Percentiles rank a stretch among this genome's conserved stretches.
phyloP scores from a whole-genome alignment of 2,329 filamentous ascomycete species.

The Claviceps sp. region DNA sequence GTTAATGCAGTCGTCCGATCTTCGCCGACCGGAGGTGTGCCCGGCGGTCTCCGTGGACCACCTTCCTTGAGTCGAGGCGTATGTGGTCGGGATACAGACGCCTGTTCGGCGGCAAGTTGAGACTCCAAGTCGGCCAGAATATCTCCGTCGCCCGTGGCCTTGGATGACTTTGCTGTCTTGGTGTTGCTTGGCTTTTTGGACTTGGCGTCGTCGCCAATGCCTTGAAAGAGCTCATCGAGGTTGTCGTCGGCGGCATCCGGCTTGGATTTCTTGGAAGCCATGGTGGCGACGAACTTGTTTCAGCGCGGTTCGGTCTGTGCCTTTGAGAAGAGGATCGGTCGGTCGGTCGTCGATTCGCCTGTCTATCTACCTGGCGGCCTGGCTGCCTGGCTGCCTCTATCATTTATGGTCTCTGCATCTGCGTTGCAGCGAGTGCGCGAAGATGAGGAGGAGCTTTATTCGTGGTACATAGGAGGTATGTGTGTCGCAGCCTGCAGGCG shows the following conservation, averaged over 20 bases:
- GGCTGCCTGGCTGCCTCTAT: neutral
- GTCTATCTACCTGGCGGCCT: neutral
- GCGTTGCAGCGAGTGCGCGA: neutral
- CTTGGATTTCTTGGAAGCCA: conserved; percentile 49
- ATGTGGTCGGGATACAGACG: conserved; percentile 59
- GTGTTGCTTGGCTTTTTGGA: conserved; percentile 32
- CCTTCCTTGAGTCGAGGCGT: conserved; percentile 61
- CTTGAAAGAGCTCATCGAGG: conserved; percentile 52
- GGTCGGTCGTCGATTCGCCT: neutral
- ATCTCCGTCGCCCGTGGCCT: conserved; percentile 48
- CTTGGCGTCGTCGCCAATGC: conserved; percentile 40
- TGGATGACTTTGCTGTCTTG: conserved; percentile 32
- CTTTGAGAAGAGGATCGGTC: conserved; percentile 30
- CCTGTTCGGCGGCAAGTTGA: conserved; percentile 55
- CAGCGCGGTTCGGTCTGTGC: conserved; percentile 45
- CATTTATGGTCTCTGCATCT: neutral
- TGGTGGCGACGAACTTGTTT: conserved; percentile 22
- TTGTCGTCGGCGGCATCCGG: conserved; percentile 44
- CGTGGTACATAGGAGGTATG: neutral
- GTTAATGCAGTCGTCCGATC: conserved; percentile 35
- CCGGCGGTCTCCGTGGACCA: conserved; percentile 29
- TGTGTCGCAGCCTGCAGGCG: neutral
- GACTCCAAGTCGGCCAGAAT: conserved; percentile 74
- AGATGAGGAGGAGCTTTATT: neutral
- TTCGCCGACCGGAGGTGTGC: conserved; percentile 44